Conservation (phyloP, 139 green algal species). For the Chlamydomonas urium region DNA sequence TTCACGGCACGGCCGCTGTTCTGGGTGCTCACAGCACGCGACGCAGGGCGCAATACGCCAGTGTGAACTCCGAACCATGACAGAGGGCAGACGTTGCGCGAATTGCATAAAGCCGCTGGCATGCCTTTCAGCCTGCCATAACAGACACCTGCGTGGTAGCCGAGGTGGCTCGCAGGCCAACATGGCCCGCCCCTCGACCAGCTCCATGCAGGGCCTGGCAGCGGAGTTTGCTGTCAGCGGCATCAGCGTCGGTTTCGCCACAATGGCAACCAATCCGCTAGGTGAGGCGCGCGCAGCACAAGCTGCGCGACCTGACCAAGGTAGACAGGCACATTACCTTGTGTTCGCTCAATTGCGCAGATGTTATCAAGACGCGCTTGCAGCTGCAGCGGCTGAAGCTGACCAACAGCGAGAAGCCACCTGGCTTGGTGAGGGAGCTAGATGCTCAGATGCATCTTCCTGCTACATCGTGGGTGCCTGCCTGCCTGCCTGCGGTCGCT, state of each 20-base stretch:
- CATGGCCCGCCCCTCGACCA: too few species aligned
- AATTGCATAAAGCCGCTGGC: too few species aligned
- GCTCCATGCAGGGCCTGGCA: too few species aligned
- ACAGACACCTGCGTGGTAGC: too few species aligned
- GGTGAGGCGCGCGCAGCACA: conserved; percentile 32
- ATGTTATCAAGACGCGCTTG: conserved; percentile 1
- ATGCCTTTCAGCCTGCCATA: too few species aligned
- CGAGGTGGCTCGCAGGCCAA: too few species aligned
- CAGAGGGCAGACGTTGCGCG: too few species aligned
- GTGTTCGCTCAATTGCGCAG: background rate
- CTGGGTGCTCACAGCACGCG: too few species aligned
- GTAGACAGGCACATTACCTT: conserved; percentile 20
- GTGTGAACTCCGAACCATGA: too few species aligned
- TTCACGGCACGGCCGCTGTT: too few species aligned
- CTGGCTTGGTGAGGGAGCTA: background rate
- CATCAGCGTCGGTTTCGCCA: conserved; percentile 27
- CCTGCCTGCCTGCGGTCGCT: background rate
- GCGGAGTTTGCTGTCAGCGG: conserved; percentile 34
- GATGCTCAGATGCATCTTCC: background rate
- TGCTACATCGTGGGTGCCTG: background rate
- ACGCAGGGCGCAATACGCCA: too few species aligned
- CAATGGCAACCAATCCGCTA: conserved; percentile 37
- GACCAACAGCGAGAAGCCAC: background rate
- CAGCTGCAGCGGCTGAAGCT: background rate
- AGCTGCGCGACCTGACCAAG: background rate